Evolutionary conservation across 129 eudicot species (phyloP).

Genomic region (Deinandra increscens): DNA sequence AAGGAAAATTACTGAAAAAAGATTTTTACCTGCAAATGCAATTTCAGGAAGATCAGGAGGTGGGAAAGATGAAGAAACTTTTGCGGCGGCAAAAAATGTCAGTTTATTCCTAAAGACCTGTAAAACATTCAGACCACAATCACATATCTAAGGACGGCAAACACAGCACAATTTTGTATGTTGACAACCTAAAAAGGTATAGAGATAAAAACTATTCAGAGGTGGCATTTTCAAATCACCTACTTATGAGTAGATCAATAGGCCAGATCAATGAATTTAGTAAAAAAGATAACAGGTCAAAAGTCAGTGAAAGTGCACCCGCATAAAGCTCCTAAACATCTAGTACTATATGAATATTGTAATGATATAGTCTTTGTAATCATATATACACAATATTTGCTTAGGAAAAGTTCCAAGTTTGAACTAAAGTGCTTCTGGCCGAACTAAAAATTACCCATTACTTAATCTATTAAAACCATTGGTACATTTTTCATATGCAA

Average conservation of each 20-base stretch:
- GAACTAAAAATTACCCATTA: background rate
- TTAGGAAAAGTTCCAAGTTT: too few species aligned
- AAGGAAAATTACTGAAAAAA: background rate
- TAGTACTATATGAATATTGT: background rate
- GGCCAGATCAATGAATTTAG: background rate
- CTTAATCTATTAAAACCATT: too few species aligned
- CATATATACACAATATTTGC: background rate
- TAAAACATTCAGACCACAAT: background rate
- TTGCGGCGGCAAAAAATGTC: constrained; percentile 90
- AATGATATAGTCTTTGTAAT: background rate
- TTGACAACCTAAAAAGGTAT: background rate
- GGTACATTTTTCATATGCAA: constrained; percentile 16
- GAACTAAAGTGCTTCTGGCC: background rate
- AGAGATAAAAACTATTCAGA: background rate
- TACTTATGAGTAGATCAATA: background rate
- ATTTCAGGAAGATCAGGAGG: constrained; percentile 85
- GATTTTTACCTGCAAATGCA: constrained; percentile 85
- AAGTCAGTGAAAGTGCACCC: background rate
- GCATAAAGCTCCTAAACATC: background rate
- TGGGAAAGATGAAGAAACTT: constrained; percentile 85
- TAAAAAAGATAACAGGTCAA: background rate
- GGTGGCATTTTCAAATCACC: background rate
- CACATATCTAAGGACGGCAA: constrained; percentile 2
- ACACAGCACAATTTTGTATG: background rate
- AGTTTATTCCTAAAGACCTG: constrained; percentile 81